Evolutionary conservation across 768 basidiomycete genomes (phyloP).

Genomic region (Clavaria fumosa): DNA sequence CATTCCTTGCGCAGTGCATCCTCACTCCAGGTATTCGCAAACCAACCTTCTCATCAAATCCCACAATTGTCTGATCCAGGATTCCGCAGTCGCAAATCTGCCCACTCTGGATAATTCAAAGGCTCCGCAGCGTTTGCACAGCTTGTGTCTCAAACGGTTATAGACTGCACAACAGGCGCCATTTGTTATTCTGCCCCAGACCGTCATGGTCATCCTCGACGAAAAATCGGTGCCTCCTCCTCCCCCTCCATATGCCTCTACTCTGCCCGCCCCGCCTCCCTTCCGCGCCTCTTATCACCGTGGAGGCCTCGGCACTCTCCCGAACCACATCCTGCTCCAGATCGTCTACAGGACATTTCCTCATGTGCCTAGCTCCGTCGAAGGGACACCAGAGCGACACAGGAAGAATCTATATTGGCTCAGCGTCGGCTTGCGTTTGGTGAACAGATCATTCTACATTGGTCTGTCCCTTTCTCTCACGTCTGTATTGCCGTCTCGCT

Average conservation of each 20-base stretch:
- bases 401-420: constrained; percentile 64
- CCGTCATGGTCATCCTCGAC: constrained; percentile 24
- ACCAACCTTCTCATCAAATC: no score
- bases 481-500: neutral
- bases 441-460: constrained; percentile 53
- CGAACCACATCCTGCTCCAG: constrained; percentile 51
- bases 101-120: no score
- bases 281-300: constrained; percentile 10
- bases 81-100: no score
- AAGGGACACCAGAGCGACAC: constrained; percentile 34
- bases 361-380: constrained; percentile 20
- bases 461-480: constrained; percentile 22
- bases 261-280: constrained; percentile 12
- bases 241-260: constrained; percentile 16
- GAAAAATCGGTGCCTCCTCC: constrained; percentile 19
- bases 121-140: no score
- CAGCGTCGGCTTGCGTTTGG: constrained; percentile 41
- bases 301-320: constrained; percentile 22
- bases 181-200: no score
- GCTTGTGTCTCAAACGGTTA: no score
- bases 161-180: no score
- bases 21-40: no score
- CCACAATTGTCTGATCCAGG: no score
- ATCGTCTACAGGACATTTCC: constrained; percentile 57
- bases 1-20: no score